A percentile compares a stretch with the other conserved stretches of the same genome.
These are phyloP conservation scores for Acorus gramineus DNA, from an alignment of 106 monocot species.

Conservation along the genomic window DNA sequence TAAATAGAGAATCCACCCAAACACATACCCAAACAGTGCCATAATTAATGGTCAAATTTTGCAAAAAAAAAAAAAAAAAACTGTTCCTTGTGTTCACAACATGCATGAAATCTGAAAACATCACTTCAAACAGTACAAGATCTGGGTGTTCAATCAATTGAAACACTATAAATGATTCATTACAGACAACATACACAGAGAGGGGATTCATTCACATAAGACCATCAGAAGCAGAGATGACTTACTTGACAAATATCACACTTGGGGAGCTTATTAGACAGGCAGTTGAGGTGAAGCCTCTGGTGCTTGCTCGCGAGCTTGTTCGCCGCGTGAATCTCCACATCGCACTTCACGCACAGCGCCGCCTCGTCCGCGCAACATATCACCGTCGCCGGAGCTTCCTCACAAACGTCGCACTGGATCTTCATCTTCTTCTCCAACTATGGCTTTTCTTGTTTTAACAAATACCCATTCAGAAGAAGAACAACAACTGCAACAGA, in stretches of 20 bases:
- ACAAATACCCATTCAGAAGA: too few species aligned
- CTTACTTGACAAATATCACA: constrained; percentile 87
- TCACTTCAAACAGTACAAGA: too few species aligned
- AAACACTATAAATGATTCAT: background rate
- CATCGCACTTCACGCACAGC: constrained; percentile 64
- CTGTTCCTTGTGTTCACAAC: too few species aligned
- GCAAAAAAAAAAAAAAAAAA: too few species aligned
- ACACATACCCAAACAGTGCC: too few species aligned
- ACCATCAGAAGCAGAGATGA: background rate
- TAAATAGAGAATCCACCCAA: too few species aligned
- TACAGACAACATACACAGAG: background rate
- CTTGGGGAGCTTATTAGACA: constrained; percentile 42
- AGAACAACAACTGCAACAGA: too few species aligned
- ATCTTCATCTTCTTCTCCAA: constrained; percentile 51
- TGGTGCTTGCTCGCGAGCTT: constrained; percentile 96
- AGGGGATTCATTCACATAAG: too few species aligned
- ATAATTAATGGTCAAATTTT: too few species aligned
- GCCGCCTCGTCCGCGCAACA: constrained; percentile 99
- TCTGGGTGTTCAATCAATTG: too few species aligned
- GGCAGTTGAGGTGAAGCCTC: constrained; percentile 54
- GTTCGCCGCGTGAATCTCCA: constrained; percentile 78
- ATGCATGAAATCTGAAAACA: too few species aligned
- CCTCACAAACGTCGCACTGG: constrained; percentile 71
- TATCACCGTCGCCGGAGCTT: constrained; percentile 53
- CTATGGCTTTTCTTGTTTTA: too few species aligned